phyloP scores from a whole-genome alignment of 345 rosid species.

The Ceriops zippeliana region DNA sequence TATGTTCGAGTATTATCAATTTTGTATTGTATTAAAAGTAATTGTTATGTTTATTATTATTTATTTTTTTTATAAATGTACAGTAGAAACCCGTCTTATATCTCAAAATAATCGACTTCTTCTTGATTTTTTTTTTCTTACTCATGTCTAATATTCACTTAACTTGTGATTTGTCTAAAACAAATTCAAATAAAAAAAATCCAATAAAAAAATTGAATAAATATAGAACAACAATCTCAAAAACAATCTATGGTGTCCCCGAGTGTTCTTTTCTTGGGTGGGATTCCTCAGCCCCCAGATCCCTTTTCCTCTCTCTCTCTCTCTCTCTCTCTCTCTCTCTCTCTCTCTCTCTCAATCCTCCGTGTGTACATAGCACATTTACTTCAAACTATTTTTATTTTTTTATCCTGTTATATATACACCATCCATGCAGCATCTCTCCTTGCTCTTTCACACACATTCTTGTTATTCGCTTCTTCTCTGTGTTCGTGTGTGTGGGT shows the following conservation, averaged over 20 bases:
- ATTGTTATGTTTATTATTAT: too few relatives aligned
- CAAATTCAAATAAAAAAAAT: too few relatives aligned
- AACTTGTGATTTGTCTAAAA: too few relatives aligned
- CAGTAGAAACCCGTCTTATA: too few relatives aligned
- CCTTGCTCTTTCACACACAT: slow-evolving; percentile 10
- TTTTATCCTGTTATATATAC: slow-evolving; percentile 17
- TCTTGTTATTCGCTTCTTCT: not conserved
- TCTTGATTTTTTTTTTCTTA: too few relatives aligned
- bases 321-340: slow-evolving; percentile 18
- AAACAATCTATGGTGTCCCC: slow-evolving; percentile 35
- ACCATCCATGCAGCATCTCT: slow-evolving; percentile 28
- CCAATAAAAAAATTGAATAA: slow-evolving; percentile 8
- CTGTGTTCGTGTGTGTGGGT: slow-evolving; percentile 13
- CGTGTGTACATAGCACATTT: too few relatives aligned
- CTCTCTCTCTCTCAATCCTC: not conserved
- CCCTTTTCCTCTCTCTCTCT: slow-evolving; percentile 35
- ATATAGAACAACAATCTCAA: too few relatives aligned
- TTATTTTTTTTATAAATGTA: too few relatives aligned
- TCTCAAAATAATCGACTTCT: too few relatives aligned
- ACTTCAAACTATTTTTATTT: slow-evolving; percentile 5
- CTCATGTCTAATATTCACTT: too few relatives aligned
- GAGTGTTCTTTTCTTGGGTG: slow-evolving; percentile 37
- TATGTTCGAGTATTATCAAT: too few relatives aligned
- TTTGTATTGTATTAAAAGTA: too few relatives aligned
- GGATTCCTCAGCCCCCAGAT: slow-evolving; percentile 34